Conservation (phyloP, 768 basidiomycete genomes). For the Nidularia pulvinata region DNA sequence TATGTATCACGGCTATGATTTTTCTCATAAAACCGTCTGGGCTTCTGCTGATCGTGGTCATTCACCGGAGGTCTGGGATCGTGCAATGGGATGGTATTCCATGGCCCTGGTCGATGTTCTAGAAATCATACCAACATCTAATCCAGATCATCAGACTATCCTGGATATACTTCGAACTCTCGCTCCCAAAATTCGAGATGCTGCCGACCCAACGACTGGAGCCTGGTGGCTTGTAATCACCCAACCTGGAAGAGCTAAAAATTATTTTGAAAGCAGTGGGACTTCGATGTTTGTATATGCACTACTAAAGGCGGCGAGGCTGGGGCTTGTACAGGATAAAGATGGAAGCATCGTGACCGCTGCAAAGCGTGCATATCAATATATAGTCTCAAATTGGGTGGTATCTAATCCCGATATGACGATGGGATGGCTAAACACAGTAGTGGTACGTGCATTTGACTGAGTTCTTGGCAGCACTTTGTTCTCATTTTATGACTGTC, state of each 20-base stretch:
- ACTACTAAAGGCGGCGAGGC: constrained; percentile 40
- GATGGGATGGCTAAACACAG: constrained; percentile 44
- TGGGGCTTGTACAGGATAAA: constrained; percentile 33
- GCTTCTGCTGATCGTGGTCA: constrained; percentile 43
- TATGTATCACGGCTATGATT: constrained; percentile 50
- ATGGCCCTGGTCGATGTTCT: constrained; percentile 49
- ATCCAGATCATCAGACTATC: constrained; percentile 23
- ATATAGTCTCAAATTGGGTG: constrained; percentile 37
- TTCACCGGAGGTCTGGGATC: constrained; percentile 48
- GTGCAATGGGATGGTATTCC: constrained; percentile 45
- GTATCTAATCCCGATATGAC: constrained; percentile 39
- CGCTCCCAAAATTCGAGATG: constrained; percentile 29
- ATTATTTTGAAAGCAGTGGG: constrained; percentile 51
- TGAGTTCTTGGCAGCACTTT: too few species aligned
- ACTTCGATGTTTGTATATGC: constrained; percentile 46
- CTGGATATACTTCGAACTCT: constrained; percentile 30
- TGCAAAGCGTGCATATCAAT: constrained; percentile 38
- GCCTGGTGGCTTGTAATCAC: constrained; percentile 54
- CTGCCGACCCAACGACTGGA: constrained; percentile 34
- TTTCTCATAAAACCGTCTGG: constrained; percentile 39
- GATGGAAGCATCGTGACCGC: constrained; percentile 35
- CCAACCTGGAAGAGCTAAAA: constrained; percentile 39
- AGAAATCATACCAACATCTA: constrained; percentile 28
- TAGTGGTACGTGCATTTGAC: constrained; percentile 25
- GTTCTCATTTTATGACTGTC: too few species aligned